A percentile compares a stretch with the other conserved stretches of the same genome.
Conservation (phyloP, 2,329 filamentous ascomycete genomes). For the Calonectria multiphialidica region DNA sequence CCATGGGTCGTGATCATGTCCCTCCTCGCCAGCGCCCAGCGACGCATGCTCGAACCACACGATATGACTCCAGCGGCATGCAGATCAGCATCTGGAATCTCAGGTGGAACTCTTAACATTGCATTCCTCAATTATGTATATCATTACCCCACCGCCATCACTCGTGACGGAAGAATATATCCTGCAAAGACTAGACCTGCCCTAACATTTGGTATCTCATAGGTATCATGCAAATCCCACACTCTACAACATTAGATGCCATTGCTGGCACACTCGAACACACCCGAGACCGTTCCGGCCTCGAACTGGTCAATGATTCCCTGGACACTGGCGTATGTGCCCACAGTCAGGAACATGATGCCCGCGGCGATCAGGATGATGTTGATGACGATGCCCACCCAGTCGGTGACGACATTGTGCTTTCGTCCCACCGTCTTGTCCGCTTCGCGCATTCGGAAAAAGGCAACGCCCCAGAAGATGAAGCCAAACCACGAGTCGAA, state of each 20-base stretch:
- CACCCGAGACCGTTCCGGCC: constrained; percentile 72
- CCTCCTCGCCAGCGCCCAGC: not conserved
- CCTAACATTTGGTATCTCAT: constrained; percentile 7
- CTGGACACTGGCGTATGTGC: constrained; percentile 84
- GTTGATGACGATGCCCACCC: constrained; percentile 74
- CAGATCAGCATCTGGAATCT: not conserved
- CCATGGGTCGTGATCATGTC: not conserved
- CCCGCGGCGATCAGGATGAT: constrained; percentile 79
- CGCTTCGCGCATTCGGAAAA: constrained; percentile 79
- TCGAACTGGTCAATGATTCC: constrained; percentile 81
- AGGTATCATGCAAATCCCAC: constrained; percentile 24
- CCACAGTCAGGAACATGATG: constrained; percentile 83
- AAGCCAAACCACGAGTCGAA: constrained; percentile 96
- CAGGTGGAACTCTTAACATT: not conserved
- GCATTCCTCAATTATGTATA: constrained; percentile 1
- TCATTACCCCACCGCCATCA: not conserved
- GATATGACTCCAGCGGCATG: not conserved
- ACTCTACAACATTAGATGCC: constrained; percentile 61
- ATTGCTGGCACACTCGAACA: constrained; percentile 81
- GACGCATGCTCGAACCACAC: not conserved
- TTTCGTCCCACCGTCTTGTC: constrained; percentile 67
- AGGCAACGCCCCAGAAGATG: constrained; percentile 92
- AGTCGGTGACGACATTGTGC: constrained; percentile 63
- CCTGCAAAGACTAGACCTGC: not conserved
- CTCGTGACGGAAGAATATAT: not conserved